Conservation (phyloP, 805 yeast genomes). For the Isabelozyma pseudorhagii region DNA sequence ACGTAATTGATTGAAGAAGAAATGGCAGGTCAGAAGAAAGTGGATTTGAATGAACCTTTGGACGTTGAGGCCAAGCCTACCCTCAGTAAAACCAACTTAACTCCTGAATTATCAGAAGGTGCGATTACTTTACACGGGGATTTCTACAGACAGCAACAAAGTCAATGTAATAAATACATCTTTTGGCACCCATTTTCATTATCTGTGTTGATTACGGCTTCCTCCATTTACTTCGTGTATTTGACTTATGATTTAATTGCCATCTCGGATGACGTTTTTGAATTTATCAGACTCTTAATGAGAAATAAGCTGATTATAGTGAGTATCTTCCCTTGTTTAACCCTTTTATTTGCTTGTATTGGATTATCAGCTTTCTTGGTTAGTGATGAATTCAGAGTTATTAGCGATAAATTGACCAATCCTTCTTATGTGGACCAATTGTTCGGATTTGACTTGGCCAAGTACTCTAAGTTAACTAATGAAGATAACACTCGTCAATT, state of each 20-base stretch:
- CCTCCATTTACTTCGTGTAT: slow-evolving; percentile 17
- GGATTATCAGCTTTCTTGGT: slow-evolving; percentile 38
- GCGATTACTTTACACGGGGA: slow-evolving; percentile 65
- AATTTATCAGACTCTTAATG: slow-evolving; percentile 20
- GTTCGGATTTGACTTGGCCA: slow-evolving; percentile 52
- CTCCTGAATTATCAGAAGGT: slow-evolving; percentile 59
- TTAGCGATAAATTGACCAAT: slow-evolving; percentile 26
- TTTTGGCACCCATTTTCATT: slow-evolving; percentile 46
- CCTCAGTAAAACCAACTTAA: slow-evolving; percentile 45
- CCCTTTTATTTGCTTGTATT: slow-evolving; percentile 33
- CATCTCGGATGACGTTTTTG: slow-evolving; percentile 26
- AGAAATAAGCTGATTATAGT: neutral
- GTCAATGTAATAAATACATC: slow-evolving; percentile 42
- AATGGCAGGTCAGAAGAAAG: slow-evolving; percentile 48
- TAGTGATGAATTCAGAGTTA: slow-evolving; percentile 46
- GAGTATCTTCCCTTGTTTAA: slow-evolving; percentile 29
- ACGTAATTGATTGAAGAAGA: no score
- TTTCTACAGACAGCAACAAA: slow-evolving; percentile 46
- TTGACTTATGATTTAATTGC: slow-evolving; percentile 26
- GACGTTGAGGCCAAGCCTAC: slow-evolving; percentile 50
- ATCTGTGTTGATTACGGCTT: slow-evolving; percentile 15
- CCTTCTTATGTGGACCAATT: slow-evolving; percentile 21
- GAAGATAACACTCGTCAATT: slow-evolving; percentile 12
- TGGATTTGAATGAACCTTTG: slow-evolving; percentile 54
- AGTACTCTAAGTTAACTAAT: slow-evolving; percentile 37